Conservation (phyloP, 139 green algal species). For the Trebouxia sp. region DNA sequence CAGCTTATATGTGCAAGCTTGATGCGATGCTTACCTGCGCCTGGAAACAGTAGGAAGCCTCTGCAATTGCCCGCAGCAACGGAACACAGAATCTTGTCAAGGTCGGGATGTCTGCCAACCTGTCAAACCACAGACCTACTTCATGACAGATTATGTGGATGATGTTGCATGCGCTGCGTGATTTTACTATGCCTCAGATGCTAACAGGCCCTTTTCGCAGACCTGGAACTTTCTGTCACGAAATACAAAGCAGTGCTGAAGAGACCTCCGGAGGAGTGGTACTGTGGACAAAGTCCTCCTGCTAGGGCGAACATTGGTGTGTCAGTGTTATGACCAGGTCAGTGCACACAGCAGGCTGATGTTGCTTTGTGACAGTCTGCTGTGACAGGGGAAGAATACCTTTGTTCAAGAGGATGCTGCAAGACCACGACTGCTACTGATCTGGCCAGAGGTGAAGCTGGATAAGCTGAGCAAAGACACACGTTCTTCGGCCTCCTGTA, state of each 20-base stretch:
- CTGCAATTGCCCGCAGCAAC: no score
- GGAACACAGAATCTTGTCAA: not conserved
- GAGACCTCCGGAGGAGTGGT: not conserved
- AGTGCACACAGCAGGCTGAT: no score
- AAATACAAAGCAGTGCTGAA: not conserved
- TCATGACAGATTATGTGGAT: no score
- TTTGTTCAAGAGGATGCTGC: slow-evolving; percentile 4
- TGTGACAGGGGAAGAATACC: no score
- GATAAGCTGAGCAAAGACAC: not conserved
- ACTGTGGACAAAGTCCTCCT: slow-evolving; percentile 8
- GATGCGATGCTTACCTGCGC: not conserved
- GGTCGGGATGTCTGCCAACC: not conserved
- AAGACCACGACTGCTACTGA: not conserved
- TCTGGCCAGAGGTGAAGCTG: not conserved
- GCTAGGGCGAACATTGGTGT: no score
- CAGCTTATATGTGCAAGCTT: no score
- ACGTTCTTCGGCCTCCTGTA: slow-evolving; percentile 9
- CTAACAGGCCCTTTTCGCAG: not conserved
- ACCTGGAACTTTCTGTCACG: slow-evolving; percentile 11
- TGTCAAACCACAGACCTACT: not conserved
- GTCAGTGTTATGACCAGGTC: no score
- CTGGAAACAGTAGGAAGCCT: not conserved
- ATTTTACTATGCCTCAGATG: no score
- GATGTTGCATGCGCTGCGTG: no score
- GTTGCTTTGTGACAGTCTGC: no score